Conservation (phyloP, 2,329 filamentous ascomycete species). For the Calonectria henricotiae region DNA sequence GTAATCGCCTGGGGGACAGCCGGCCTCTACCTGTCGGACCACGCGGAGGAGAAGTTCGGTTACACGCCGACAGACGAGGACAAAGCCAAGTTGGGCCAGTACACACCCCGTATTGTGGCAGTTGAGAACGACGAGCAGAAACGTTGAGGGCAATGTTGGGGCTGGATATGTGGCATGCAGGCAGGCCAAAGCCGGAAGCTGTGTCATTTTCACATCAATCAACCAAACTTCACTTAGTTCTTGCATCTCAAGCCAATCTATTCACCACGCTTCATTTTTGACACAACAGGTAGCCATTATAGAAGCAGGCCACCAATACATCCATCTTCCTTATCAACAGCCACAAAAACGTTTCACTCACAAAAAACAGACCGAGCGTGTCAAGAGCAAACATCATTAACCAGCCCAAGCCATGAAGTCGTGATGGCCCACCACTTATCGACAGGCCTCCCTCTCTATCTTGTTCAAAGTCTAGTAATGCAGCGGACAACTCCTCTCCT, state of each 20-base stretch:
- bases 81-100: conserved; percentile 75
- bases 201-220: not conserved
- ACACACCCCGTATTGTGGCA: conserved; percentile 75
- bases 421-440: conserved; percentile 54
- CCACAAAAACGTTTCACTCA: conserved; percentile 35
- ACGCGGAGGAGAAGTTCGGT: conserved; percentile 81
- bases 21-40: conserved; percentile 82
- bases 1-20: conserved; percentile 83
- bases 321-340: conserved; percentile 34
- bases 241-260: conserved; percentile 22
- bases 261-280: conserved; percentile 23
- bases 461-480: conserved; percentile 61
- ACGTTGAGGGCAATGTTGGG: not conserved
- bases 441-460: conserved; percentile 58
- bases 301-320: conserved; percentile 23
- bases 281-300: conserved; percentile 9
- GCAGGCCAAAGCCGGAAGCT: not conserved
- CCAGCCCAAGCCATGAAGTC: conserved; percentile 58
- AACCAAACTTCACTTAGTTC: not conserved
- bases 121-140: conserved; percentile 65
- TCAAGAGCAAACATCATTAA: conserved; percentile 55
- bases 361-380: conserved; percentile 36
- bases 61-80: conserved; percentile 83
- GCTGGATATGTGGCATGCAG: not conserved
- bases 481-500: conserved; percentile 57